phyloP scores from a whole-genome alignment of 176 grass and related monocot genomes.

The Bromus sterilis region DNA sequence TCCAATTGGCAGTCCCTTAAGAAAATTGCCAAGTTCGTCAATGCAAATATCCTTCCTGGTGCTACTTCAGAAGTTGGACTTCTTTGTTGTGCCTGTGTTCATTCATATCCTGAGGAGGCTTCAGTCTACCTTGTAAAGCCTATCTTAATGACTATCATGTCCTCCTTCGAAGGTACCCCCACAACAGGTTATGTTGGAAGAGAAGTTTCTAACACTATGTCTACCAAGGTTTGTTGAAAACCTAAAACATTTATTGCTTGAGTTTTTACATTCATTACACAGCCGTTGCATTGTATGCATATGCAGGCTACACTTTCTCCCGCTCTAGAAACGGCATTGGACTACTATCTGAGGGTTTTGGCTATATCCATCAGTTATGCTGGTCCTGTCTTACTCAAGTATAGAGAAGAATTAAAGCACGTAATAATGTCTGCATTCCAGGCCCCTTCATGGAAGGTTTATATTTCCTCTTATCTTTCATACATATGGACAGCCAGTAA shows the following conservation, averaged over 20 bases:
- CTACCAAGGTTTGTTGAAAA: constrained; percentile 61
- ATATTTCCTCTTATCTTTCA: constrained; percentile 2
- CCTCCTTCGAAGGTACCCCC: constrained; percentile 69
- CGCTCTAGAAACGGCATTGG: constrained; percentile 82
- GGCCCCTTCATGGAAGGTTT: constrained; percentile 95
- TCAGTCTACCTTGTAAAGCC: constrained; percentile 69
- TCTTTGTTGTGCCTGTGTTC: constrained; percentile 89
- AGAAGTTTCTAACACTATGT: constrained; percentile 30
- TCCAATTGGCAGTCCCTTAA: constrained; percentile 61
- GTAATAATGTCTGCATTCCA: constrained; percentile 74
- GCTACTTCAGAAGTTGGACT: constrained; percentile 92
- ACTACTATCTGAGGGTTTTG: constrained; percentile 90
- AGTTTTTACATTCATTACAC: constrained; percentile 7
- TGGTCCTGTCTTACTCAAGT: constrained; percentile 61
- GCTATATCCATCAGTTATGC: constrained; percentile 82
- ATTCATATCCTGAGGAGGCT: constrained; percentile 73
- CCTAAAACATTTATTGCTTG: constrained; percentile 7
- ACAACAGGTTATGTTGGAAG: constrained; percentile 67
- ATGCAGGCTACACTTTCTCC: constrained; percentile 84
- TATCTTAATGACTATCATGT: constrained; percentile 66
- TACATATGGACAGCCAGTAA: not conserved
- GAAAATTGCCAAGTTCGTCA: constrained; percentile 96
- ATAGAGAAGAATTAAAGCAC: constrained; percentile 64
- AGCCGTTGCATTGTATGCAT: constrained; percentile 1
- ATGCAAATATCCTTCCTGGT: constrained; percentile 86